These are phyloP conservation scores for Plasmodium sp. DNA, from an alignment of 169 alveolate species.

Conservation along the genomic window DNA sequence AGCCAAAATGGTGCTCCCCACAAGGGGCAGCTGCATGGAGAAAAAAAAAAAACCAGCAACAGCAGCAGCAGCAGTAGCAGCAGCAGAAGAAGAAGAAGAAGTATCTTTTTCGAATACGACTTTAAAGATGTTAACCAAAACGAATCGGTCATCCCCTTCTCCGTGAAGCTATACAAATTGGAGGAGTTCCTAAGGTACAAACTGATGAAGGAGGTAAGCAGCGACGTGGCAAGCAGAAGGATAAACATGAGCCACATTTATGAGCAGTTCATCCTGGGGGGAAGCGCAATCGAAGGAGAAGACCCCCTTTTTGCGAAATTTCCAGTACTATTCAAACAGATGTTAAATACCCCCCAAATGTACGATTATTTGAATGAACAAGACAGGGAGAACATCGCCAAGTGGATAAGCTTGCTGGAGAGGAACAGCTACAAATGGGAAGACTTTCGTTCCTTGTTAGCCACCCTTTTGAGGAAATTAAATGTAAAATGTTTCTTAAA, in stretches of 20 bases:
- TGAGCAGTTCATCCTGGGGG: not conserved
- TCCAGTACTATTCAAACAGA: constrained; percentile 4
- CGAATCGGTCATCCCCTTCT: not conserved
- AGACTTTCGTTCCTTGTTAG: not conserved
- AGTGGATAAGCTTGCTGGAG: not conserved
- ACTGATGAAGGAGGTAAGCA: constrained; percentile 26
- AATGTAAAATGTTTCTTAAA: constrained; percentile 10
- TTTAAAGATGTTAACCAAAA: not conserved
- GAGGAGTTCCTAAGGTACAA: constrained; percentile 6
- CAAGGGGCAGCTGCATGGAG: not conserved
- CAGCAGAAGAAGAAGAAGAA: not conserved
- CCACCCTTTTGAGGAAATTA: constrained; percentile 8
- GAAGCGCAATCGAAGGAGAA: not conserved
- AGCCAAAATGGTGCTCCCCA: not conserved
- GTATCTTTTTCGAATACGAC: constrained; percentile 46
- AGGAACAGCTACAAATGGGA: not conserved
- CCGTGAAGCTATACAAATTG: not conserved
- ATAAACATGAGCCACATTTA: constrained; percentile 12
- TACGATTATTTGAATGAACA: constrained; percentile 38
- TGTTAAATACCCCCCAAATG: constrained; percentile 5
- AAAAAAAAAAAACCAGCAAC: not conserved
- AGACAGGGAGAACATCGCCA: constrained; percentile 4
- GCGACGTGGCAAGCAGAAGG: constrained; percentile 1
- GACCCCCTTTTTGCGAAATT: not conserved
- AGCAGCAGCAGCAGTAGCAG: no score